Evolutionary conservation across 2,329 filamentous ascomycete genomes (phyloP), one percentile per base, ranked within the genome.

Genomic region (Trichoderma cornu-damae): DNA sequence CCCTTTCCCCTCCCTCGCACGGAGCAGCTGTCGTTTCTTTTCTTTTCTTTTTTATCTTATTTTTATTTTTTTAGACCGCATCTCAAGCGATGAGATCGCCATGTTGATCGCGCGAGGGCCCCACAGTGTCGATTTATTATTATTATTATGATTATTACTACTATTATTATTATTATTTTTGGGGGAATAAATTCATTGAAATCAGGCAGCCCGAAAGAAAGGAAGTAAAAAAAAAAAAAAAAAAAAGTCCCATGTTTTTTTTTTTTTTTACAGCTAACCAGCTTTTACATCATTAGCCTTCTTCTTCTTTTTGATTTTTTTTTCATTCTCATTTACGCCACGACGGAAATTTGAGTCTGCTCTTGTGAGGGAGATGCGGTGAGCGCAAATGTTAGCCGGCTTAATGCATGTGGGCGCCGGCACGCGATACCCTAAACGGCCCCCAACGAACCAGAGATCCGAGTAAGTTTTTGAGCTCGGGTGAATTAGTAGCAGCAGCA

Each of bases 311-410:
- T 14, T 32, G 20, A 20, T 4, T 9, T 38, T 28, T 24, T 9
- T 24, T 12, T 20, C n/a, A 16, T 9, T 22, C 18, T 12, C 11
- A n/a, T n/a, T n/a, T 28, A 11, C n/a, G 28, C 22, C 40, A 38
- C 51, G 51, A 54, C 51, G 51, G 51, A 47, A 54, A 46, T 46
- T 54, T 54, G 51, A 54, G 51, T 47, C 51, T 46, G 42, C 14
- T 30, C 43, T 32, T n/a, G 18, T 35, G 40, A 32, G 22, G 34
- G 44, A 28, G 30, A 40, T 51, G 51, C 51, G 51, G 51, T 54
- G 51, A 54, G 51, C 51, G 51, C 51, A 54, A 54, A 52, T 37
- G 38, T 32, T 54, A 46, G 51, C 30, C 42, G 51, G 51, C 30
- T 54, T 11, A 32, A 40, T 53, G 38, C 51, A 54, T 42, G 51